phyloP scores from a whole-genome alignment of 2,329 filamentous ascomycete genomes.

The Stachybotrys echinatus region DNA sequence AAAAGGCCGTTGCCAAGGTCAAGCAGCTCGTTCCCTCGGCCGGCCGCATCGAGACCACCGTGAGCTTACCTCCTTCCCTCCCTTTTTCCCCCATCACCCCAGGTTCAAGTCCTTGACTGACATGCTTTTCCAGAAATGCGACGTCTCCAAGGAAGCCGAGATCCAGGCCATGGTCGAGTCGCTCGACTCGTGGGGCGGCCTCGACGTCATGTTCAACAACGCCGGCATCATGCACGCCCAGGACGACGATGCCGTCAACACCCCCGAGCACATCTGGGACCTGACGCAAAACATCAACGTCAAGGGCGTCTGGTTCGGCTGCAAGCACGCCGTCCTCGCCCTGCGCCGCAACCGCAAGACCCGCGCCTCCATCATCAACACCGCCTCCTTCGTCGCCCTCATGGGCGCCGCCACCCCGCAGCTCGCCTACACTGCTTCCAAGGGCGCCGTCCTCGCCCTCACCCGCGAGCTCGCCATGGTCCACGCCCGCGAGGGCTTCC shows the following conservation, averaged over 20 bases:
- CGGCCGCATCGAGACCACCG: slow-evolving; percentile 54
- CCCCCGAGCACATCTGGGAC: slow-evolving; percentile 89
- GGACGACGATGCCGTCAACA: slow-evolving; percentile 75
- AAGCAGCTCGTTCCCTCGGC: slow-evolving; percentile 63
- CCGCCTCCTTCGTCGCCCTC: slow-evolving; percentile 80
- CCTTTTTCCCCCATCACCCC: not conserved
- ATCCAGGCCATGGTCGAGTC: slow-evolving; percentile 69
- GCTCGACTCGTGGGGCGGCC: slow-evolving; percentile 77
- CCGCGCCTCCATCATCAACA: slow-evolving; percentile 83
- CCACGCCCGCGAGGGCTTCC: slow-evolving; percentile 80
- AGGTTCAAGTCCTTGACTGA: not conserved
- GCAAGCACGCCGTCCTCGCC: slow-evolving; percentile 83
- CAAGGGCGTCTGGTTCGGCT: slow-evolving; percentile 96
- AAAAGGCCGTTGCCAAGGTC: slow-evolving; percentile 70
- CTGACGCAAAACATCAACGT: slow-evolving; percentile 92
- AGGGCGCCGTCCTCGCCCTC: slow-evolving; percentile 85
- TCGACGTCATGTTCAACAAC: slow-evolving; percentile 96
- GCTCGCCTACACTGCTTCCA: slow-evolving; percentile 88
- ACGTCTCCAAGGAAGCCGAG: slow-evolving; percentile 81
- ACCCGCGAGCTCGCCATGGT: slow-evolving; percentile 89
- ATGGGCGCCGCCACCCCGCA: slow-evolving; percentile 85
- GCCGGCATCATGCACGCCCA: slow-evolving; percentile 92
- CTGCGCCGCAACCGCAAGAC: slow-evolving; percentile 77
- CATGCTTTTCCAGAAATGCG: slow-evolving; percentile 36
- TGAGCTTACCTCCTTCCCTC: slow-evolving; percentile 17